Base-by-base conservation (phyloP, 768 basidiomycete genomes). In the Lentinula lateritia region DNA sequence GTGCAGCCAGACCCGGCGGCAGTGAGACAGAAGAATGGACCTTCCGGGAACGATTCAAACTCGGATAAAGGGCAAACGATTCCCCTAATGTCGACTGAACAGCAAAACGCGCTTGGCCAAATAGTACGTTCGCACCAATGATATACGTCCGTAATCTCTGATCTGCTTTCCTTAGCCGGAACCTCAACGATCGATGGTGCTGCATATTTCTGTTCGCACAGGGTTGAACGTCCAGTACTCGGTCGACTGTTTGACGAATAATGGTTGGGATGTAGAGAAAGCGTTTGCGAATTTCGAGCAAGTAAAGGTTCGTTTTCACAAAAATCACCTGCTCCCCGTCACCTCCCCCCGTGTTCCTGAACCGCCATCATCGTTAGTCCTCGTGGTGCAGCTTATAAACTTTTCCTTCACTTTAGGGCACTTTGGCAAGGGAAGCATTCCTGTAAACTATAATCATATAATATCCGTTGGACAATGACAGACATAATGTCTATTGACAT, bases 281-380 rank as follows among this genome's bases (percentile, higher is more conserved):
- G 97, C 97, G 0, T 69, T 93, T 28, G 80, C 82, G 54, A 95
- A 96, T 69, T 98, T 94, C 73, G 86, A 93, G 68, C 81, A 90
- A 71, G 90, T 98, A 67, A 91, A 90, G 84, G 91, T 91, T 65
- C 32, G 46, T 10, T 53, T 20, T 10, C n/a, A 4, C n/a, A 4
- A 13, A 7, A 23, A n/a, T 52, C 35, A 8, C 5, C 13, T 12
- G 50, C 23, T 52, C 20, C 20, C 50, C 20, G 18, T 28, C 28
- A 28, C 28, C 28, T 28, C 28, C 28, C 48, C 48, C 10, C n/a
- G 48, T 52, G 50, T 52, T 18, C 12, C 12, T 48, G 42, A 18
- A 43, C 42, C 55, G 54, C 61, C 39, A 57, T 23, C 57, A 39
- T 13, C 38, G 4, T 3, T 28, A 28, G 38, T 39, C 13, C 9